Base-by-base conservation (phyloP, 805 yeast species). In the Starmerella apis region DNA sequence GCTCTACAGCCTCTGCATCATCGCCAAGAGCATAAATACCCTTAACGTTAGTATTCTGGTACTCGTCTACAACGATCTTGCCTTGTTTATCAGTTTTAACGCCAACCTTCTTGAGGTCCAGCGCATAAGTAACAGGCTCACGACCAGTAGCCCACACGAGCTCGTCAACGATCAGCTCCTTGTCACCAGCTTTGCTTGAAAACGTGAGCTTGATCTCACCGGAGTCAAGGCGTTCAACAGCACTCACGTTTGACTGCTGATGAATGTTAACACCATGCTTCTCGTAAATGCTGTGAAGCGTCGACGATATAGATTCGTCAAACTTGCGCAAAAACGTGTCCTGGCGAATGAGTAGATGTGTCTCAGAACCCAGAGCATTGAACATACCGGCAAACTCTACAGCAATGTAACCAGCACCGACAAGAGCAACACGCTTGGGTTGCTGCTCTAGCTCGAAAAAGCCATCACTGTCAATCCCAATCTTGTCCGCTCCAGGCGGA, bases 371-470 rank as follows among this genome's bases (percentile, higher is more conserved):
- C 54, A 92, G 74, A 22, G 86, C 86, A 57, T 84, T 76, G 78
- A 92, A 90, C 41, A 92, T 87, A 55, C 98, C 98, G 6, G 96
- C 83, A 46, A 92, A 76, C 71, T 92, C 99, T 43, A 87, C 83
- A 51, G 95, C 97, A 65, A 92, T 92, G 70, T 92, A 92, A 39
- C 99, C 99, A 33, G 96, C 96, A 60, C 99, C 99, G 11, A 92
- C 95, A 54, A 92, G 75, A 1, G 94, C 97, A 25, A 90, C 97
- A 44, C 80, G 75, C 68, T 86, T 81, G 46, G 99, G 98, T 69
- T 88, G 96, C 44, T 69, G 63, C 53, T 76, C 81, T 57, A 92
- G 72, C 56, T 76, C 77, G 63, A 92, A 92, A 66, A 92, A 92
- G 0, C 95, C 95, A 65, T 92, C 95, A 19, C 96, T 86, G 47